Percentiles rank a stretch among this genome's conserved stretches.
Evolutionary conservation across 768 basidiomycete genomes (phyloP).

Genomic region (Arthromyces matolae): DNA sequence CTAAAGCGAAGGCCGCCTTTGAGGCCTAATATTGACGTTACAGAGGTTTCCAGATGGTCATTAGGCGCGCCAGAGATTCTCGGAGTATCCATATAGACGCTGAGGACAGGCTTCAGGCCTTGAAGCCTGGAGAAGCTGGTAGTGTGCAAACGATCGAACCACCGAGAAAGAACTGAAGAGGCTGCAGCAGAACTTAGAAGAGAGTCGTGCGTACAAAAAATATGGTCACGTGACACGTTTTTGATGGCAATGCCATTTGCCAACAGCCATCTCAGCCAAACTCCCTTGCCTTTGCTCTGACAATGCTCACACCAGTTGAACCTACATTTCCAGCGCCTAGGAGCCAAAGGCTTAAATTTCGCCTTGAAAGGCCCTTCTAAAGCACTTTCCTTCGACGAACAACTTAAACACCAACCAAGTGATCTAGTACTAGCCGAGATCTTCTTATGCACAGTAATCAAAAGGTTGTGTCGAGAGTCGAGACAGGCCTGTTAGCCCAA

Average conservation of each 20-base stretch:
- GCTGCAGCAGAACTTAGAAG: too few relatives aligned
- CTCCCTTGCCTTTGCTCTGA: background rate
- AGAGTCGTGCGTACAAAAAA: too few relatives aligned
- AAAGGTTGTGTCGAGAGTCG: too few relatives aligned
- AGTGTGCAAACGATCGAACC: constrained; percentile 8
- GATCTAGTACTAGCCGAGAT: too few relatives aligned
- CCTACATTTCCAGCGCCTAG: too few relatives aligned
- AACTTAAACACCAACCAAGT: constrained; percentile 16
- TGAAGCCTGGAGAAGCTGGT: constrained; percentile 8
- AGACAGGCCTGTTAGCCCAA: too few relatives aligned
- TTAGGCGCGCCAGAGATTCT: constrained; percentile 32
- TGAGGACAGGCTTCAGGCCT: constrained; percentile 5
- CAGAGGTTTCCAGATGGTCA: constrained; percentile 27
- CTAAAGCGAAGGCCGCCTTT: constrained; percentile 61
- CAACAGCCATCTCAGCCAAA: background rate
- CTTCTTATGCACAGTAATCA: too few relatives aligned
- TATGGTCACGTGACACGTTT: constrained; percentile 13
- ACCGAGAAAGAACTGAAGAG: constrained; percentile 7
- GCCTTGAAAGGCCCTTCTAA: too few relatives aligned
- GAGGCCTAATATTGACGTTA: constrained; percentile 57
- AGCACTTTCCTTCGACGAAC: constrained; percentile 11
- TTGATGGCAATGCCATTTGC: too few relatives aligned
- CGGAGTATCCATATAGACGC: constrained; percentile 34
- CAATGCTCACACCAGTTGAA: too few relatives aligned
- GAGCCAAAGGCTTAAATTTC: too few relatives aligned